Conservation (phyloP, 768 basidiomycete genomes). For the Pleurotus platypus region DNA sequence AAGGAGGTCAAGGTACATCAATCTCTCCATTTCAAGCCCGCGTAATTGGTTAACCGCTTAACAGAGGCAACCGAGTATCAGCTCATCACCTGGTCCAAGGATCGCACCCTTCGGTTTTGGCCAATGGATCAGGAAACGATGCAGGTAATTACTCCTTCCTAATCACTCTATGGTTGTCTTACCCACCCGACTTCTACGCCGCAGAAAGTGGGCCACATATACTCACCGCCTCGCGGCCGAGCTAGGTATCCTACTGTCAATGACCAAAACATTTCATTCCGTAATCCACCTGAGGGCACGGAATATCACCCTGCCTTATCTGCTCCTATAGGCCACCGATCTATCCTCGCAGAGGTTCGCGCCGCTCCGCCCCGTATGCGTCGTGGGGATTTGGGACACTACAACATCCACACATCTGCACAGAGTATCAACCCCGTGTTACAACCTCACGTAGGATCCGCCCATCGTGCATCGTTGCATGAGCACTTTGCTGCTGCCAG, state of each 20-base stretch:
- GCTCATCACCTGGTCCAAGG: slow-evolving; percentile 75
- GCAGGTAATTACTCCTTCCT: slow-evolving; percentile 40
- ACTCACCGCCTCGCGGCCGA: slow-evolving; percentile 27
- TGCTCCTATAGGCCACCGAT: slow-evolving; percentile 62
- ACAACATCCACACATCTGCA: background rate
- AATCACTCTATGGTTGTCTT: too few relatives aligned
- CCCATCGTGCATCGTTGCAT: slow-evolving; percentile 15
- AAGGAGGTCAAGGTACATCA: slow-evolving; percentile 48
- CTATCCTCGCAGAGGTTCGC: slow-evolving; percentile 69
- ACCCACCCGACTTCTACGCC: slow-evolving; percentile 10
- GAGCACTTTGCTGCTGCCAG: slow-evolving; percentile 3
- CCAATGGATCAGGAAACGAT: slow-evolving; percentile 72
- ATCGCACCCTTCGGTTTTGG: slow-evolving; percentile 89
- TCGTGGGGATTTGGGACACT: background rate
- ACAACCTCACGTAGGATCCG: slow-evolving; percentile 19
- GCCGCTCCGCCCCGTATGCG: slow-evolving; percentile 37
- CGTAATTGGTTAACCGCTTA: background rate
- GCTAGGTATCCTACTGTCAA: slow-evolving; percentile 22
- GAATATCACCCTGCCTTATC: slow-evolving; percentile 47
- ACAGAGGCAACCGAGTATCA: slow-evolving; percentile 49
- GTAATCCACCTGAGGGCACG: slow-evolving; percentile 44
- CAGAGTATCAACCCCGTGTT: slow-evolving; percentile 26
- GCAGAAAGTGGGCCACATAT: slow-evolving; percentile 49
- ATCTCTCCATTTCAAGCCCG: background rate
- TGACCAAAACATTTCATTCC: slow-evolving; percentile 42